Evolutionary conservation across 768 basidiomycete species (phyloP).

Genomic region (Inosperma sp.): DNA sequence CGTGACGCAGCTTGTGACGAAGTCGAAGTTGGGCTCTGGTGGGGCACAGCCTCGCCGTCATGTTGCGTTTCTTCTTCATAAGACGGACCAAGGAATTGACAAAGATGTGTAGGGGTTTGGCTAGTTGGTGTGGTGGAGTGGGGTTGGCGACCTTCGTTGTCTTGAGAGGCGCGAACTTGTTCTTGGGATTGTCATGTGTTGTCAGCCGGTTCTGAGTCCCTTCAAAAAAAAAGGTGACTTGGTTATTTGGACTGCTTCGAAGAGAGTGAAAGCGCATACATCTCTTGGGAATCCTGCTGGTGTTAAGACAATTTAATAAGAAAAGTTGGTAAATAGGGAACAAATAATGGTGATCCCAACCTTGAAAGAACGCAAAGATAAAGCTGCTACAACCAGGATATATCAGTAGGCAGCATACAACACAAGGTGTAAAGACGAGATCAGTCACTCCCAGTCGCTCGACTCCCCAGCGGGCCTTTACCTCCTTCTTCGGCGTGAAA

Average conservation of each 20-base stretch:
- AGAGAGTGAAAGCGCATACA: constrained; percentile 36
- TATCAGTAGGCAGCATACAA: constrained; percentile 39
- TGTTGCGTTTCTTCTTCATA: too few relatives aligned
- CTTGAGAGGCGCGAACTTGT: neutral
- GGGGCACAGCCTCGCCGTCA: too few relatives aligned
- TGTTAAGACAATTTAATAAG: constrained; percentile 54
- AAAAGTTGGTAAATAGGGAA: constrained; percentile 3
- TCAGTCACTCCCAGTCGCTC: constrained; percentile 54
- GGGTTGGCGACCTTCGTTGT: neutral
- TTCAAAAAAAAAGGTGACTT: constrained; percentile 2
- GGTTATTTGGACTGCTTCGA: neutral
- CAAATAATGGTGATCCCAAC: constrained; percentile 35
- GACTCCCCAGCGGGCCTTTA: constrained; percentile 47
- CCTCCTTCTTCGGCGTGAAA: too few relatives aligned
- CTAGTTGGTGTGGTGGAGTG: too few relatives aligned
- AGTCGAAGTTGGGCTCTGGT: too few relatives aligned
- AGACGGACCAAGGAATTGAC: too few relatives aligned
- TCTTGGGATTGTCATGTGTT: too few relatives aligned
- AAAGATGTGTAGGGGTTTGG: too few relatives aligned
- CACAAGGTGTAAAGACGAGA: neutral
- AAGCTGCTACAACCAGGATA: constrained; percentile 58
- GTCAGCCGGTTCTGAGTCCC: constrained; percentile 17
- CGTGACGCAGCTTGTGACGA: too few relatives aligned
- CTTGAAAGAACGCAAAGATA: constrained; percentile 62
- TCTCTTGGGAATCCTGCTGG: constrained; percentile 66